Percentiles rank a stretch among this genome's conserved stretches.
phyloP scores from a whole-genome alignment of 768 basidiomycete genomes.

The Candolleomyces efflorescens region DNA sequence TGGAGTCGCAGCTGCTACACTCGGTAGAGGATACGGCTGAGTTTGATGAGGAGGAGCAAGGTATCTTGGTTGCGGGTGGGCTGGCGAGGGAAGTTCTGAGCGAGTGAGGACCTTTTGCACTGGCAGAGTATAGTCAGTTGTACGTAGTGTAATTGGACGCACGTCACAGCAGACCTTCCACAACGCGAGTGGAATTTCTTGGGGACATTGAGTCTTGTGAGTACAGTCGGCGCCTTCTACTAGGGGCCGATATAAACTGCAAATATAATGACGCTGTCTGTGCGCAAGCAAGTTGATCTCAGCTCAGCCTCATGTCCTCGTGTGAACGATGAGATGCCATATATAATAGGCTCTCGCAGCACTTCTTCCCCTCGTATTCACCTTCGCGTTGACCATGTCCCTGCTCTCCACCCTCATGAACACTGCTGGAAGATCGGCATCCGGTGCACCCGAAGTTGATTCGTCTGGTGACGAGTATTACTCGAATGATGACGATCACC shows the following conservation, averaged over 20 bases:
- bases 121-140: background rate
- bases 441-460: background rate
- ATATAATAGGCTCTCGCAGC: background rate
- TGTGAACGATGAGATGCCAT: background rate
- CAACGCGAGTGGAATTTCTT: too few species aligned
- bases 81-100: constrained; percentile 27
- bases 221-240: too few species aligned
- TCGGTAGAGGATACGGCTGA: background rate
- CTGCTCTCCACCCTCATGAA: background rate
- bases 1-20: constrained; percentile 15
- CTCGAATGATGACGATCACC: background rate
- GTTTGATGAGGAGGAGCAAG: constrained; percentile 23
- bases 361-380: background rate
- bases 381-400: background rate
- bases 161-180: background rate
- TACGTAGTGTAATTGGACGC: background rate
- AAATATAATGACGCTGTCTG: too few species aligned
- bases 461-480: background rate
- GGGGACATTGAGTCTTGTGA: too few species aligned
- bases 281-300: background rate
- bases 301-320: background rate
- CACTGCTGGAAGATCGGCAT: background rate
- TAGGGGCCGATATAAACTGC: too few species aligned
- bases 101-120: constrained; percentile 12
- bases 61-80: constrained; percentile 22